Base-by-base conservation (phyloP, 805 yeast species). In the Pichia californica region DNA sequence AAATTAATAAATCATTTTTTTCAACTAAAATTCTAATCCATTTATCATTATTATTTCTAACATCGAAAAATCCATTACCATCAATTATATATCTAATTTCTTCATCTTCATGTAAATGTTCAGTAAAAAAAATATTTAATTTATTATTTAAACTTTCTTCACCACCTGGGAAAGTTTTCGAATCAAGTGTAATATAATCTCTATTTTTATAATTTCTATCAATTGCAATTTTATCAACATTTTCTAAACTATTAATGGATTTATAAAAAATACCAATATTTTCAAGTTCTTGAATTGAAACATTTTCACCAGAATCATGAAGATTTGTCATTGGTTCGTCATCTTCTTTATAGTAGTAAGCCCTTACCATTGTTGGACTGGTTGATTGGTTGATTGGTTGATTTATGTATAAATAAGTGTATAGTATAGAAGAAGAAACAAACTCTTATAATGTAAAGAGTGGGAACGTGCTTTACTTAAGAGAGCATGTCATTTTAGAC, bases 51-150 rank as follows among this genome's bases (percentile, higher is more conserved):
- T 67, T 57, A 55, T 77, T 82, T 52, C 96, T 73, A 7, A 91
- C 87, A 57, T 91, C 98, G 57, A 91, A 91, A 64, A 74, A 91
- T 0, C 99, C 98, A 44, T 79, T 83, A 10, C 99, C 99, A 23
- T 83, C 95, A 16, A 83, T 57, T 41, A 88, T 78, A 64, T 88
- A 91, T 52, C 99, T 71, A 59, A 91, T 91, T 67, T 91, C 99
- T 65, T 91, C 99, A 60, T 91, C 99, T 60, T 91, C 98, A 60
- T 91, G 99, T 42, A 88, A 70, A 63, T 91, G 99, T 58, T 91
- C 96, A 37, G 74, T 68, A 66, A 79, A 86, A 63, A 89, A 88
- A 34, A 66, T 73, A 49, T 74, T 69, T 62, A 91, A 70, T 61
- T 88, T 87, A 40, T 67, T 69, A 50, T 77, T 70, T 55, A 84